Base-by-base conservation (phyloP, 805 yeast species). In the Candida ovalis region DNA sequence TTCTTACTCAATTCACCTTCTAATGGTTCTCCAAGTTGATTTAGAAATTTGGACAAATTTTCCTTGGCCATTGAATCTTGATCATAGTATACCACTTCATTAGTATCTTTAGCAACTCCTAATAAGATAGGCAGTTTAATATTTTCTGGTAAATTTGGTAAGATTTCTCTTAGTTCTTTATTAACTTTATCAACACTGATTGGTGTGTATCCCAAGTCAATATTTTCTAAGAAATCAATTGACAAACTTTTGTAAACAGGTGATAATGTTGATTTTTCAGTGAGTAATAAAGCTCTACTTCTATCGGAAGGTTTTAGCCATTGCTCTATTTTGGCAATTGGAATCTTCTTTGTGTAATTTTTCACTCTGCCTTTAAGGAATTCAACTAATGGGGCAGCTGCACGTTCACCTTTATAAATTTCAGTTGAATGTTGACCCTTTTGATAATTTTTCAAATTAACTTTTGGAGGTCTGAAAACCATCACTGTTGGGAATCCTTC, bases 401-500 rank as follows among this genome's bases (percentile, higher is more conserved):
- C 71, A 55, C 96, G 73, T 56, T 78, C 82, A 3, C 91, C 91
- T 43, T 68, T 70, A 61, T 83, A 85, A 0, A 68, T 58, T 55
- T 84, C 92, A 2, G 73, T 69, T 0, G 78, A 78, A 64, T 80
- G 85, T 9, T 59, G 62, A 2, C 49, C 49, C 47, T 61, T 60
- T n/a, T 51, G 53, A 12, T 37, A 19, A 9, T 50, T 41, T 17
- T 53, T 46, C 2, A 53, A 53, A 23, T 58, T 57, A 25, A 69
- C 69, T 60, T 87, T 88, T 19, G 94, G 90, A 1, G 97, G 96
- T 58, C 92, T 77, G 68, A 86, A 91, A 3, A 85, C 84, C 70
- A 83, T 68, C 27, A 94, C 64, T 0, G 97, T 88, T 8, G 99
- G 99, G 66, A 77, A 92, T 0, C 96, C 96, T 55, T 79, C 73